Base-by-base conservation (phyloP, 257 asterid species). In the Gynochthodes officinalis region DNA sequence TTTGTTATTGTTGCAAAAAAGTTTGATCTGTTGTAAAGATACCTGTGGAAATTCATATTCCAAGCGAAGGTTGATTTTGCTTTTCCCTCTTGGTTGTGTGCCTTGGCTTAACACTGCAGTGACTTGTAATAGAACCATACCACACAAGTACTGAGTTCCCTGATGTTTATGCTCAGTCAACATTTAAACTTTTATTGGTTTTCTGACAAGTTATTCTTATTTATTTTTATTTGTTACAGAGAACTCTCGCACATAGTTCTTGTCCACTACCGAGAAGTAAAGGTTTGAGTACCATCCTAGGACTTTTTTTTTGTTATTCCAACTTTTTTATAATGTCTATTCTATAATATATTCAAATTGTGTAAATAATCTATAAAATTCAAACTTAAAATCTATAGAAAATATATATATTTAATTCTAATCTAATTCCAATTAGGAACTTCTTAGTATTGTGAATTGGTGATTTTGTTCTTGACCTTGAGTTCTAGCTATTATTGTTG, bases 201-300 rank as follows among this genome's bases (percentile, higher is more conserved):
- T 76, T 72, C 75, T 59, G 55, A 76, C 43, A 53, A 57, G 27
- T 73, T 75, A 19, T 75, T 58, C 64, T 72, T 82, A 77, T 42
- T 73, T 78, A 76, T 77, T 81, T 27, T 19, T 57, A 37, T 50
- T 46, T 75, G 77, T 73, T 78, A 70, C 93, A 94, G 97, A 90
- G 96, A 85, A 68, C 84, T 80, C 72, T 89, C 97, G 43, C 89
- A 91, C 86, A 94, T 94, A 73, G 99, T 91, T 78, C 92, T 94
- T 67, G 99, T 94, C 75, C 99, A 94, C 83, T 94, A 94, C 84
- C 92, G 91, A 81, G 97, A 88, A 84, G 95, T 91, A 64, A 86
- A 91, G 99, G 99, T 94, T 13, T 84, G 70, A 48, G 40, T 49
- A 35, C 73, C 68, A 60, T 76, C n/a, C 57, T 71, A 58, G 76